These are phyloP conservation scores for Mitragyna speciosa DNA, from an alignment of 257 asterid genomes.

Conservation along the genomic window DNA sequence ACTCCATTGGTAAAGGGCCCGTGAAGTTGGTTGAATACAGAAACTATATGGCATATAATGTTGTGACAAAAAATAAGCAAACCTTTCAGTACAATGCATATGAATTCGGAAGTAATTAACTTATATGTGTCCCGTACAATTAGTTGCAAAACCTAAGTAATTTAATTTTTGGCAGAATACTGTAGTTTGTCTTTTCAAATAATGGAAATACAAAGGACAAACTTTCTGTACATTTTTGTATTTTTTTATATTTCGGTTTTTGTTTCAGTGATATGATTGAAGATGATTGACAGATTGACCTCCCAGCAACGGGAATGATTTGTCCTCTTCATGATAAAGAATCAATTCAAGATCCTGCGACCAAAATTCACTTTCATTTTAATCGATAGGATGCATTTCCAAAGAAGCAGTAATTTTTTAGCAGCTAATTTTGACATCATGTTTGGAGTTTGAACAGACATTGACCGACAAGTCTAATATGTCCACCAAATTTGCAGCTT, in stretches of 20 bases:
- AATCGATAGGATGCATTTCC: neutral
- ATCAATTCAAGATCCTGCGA: constrained; percentile 8
- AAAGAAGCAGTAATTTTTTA: neutral
- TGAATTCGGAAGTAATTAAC: neutral
- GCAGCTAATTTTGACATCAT: neutral
- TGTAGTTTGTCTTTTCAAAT: neutral
- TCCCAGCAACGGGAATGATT: neutral
- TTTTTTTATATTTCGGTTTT: neutral
- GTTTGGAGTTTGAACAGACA: neutral
- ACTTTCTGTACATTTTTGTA: neutral
- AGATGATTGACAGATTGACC: constrained; percentile 11
- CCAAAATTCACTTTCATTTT: neutral
- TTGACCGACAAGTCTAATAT: neutral
- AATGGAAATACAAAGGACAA: neutral
- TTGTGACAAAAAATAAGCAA: neutral
- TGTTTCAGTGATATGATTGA: neutral
- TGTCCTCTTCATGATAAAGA: neutral
- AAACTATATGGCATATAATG: neutral
- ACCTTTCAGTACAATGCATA: neutral
- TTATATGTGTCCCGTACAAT: neutral
- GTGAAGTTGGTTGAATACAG: neutral
- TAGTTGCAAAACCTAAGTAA: neutral
- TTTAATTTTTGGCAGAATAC: neutral
- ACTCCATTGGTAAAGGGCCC: no score
- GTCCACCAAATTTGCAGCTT: neutral